A percentile compares a stretch with the other conserved stretches of the same genome.
phyloP scores from a whole-genome alignment of 495 filamentous ascomycete genomes.

The Tuber calosporum region DNA sequence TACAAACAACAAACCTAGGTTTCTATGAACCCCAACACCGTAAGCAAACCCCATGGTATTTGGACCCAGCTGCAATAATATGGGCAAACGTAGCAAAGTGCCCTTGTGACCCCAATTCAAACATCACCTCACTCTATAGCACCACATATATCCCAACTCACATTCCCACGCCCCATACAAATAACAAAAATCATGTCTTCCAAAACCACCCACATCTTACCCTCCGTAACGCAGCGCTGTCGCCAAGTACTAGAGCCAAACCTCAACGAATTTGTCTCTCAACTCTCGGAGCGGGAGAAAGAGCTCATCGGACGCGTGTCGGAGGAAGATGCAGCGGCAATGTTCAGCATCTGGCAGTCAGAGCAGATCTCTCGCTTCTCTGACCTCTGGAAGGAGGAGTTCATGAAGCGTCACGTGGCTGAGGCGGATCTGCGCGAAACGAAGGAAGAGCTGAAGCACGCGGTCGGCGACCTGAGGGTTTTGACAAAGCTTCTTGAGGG shows the following conservation, averaged over 20 bases:
- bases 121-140: neutral
- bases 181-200: neutral
- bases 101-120: neutral
- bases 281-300: conserved; percentile 5
- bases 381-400: conserved; percentile 17
- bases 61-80: neutral
- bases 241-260: conserved; percentile 11
- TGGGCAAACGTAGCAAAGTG: neutral
- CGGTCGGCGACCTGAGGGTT: neutral
- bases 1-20: neutral
- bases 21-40: conserved; percentile 4
- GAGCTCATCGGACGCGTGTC: conserved; percentile 9
- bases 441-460: neutral
- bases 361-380: conserved; percentile 9
- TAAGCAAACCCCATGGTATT: neutral
- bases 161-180: neutral
- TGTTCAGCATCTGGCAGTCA: conserved; percentile 15
- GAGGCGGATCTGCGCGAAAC: conserved; percentile 16
- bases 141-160: neutral
- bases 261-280: conserved; percentile 12
- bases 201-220: neutral
- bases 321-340: conserved; percentile 1
- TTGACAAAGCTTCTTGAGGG: conserved; percentile 6
- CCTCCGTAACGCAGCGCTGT: neutral
- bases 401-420: conserved; percentile 14